Conservation (phyloP, 2,329 filamentous ascomycete genomes). For the Orbilia oligospora region DNA sequence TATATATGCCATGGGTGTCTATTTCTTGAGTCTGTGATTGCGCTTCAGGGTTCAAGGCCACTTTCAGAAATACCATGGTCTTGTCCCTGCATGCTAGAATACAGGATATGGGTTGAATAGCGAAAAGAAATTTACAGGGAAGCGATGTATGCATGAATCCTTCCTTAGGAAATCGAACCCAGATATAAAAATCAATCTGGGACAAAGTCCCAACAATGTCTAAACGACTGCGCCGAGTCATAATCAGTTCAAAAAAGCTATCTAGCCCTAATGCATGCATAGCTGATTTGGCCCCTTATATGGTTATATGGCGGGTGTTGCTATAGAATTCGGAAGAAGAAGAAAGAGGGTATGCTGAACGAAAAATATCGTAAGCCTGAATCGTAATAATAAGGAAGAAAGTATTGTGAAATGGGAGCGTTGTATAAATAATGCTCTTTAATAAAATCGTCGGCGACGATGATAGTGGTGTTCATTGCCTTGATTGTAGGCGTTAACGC, state of each 20-base stretch:
- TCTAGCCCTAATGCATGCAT: conserved; percentile 14
- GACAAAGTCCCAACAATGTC: not conserved
- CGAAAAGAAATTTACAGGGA: not conserved
- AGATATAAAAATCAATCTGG: conserved; percentile 2
- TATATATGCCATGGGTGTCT: not conserved
- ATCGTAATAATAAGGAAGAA: not conserved
- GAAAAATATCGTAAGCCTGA: not conserved
- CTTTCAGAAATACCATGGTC: conserved; percentile 11
- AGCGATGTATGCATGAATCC: not conserved
- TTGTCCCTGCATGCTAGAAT: conserved; percentile 1
- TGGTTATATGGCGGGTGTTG: not conserved
- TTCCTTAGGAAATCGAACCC: not conserved
- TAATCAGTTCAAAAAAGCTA: conserved; percentile 15
- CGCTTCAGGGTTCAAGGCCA: conserved; percentile 1
- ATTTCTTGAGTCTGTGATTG: conserved; percentile 1
- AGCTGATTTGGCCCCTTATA: conserved; percentile 1
- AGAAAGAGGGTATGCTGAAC: conserved; percentile 1
- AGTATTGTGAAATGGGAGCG: conserved; percentile 26
- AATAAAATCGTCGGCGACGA: not conserved
- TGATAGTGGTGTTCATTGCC: not conserved
- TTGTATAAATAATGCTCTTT: conserved; percentile 59
- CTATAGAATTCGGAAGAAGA: not conserved
- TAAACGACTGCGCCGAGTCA: conserved; percentile 30
- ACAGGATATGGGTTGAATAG: conserved; percentile 4
- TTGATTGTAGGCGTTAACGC: not conserved